A percentile compares a stretch with the other conserved stretches of the same genome.
Conservation (phyloP, 768 basidiomycete species). For the Macrolepiota dolichaula region DNA sequence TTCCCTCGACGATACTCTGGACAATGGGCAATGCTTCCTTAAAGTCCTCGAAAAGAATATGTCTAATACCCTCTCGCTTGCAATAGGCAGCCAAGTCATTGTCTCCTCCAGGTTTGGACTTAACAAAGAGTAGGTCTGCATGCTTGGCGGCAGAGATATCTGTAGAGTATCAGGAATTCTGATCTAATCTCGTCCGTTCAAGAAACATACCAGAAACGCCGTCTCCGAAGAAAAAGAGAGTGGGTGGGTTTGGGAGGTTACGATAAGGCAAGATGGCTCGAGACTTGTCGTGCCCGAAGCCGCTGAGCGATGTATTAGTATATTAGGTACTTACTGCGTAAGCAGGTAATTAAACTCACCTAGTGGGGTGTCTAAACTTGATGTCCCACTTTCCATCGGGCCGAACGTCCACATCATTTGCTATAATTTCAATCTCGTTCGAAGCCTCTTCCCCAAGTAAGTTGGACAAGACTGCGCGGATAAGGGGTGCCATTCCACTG, state of each 20-base stretch:
- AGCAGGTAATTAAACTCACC: constrained; percentile 38
- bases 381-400: constrained; percentile 76
- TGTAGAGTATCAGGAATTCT: constrained; percentile 22
- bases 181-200: neutral
- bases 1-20: constrained; percentile 66
- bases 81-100: constrained; percentile 90
- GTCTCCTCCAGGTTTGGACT: constrained; percentile 69
- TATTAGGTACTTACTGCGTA: neutral
- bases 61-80: constrained; percentile 70
- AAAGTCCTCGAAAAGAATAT: constrained; percentile 78
- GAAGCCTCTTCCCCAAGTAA: constrained; percentile 74
- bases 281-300: constrained; percentile 95
- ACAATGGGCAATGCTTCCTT: constrained; percentile 56
- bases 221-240: constrained; percentile 95
- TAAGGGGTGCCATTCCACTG: constrained; percentile 92
- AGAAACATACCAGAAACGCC: constrained; percentile 80
- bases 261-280: constrained; percentile 91
- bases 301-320: constrained; percentile 38
- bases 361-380: constrained; percentile 84
- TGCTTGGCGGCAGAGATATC: constrained; percentile 92
- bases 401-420: constrained; percentile 79
- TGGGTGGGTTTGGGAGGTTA: constrained; percentile 65
- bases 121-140: constrained; percentile 95
- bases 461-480: constrained; percentile 85
- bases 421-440: constrained; percentile 81